Conservation (phyloP, 1,284 basidiomycete genomes). For the Omphalotus olearius region DNA sequence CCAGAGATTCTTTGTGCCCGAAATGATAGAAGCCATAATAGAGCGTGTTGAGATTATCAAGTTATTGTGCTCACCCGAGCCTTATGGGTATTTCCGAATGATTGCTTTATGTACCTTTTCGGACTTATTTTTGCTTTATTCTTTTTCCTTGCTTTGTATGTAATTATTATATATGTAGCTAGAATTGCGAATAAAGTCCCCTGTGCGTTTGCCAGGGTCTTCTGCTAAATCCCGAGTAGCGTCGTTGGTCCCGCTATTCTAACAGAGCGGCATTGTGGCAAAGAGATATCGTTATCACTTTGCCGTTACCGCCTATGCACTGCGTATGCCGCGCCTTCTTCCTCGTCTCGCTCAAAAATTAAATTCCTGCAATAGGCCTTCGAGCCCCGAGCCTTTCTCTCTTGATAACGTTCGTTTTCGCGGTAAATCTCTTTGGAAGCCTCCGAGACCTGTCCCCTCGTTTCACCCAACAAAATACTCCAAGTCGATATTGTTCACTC, state of each 20-base stretch:
- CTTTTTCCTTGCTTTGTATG: no score
- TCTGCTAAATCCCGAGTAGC: no score
- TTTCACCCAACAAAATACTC: constrained; percentile 38
- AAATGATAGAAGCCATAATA: constrained; percentile 23
- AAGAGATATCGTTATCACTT: background rate
- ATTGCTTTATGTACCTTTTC: no score
- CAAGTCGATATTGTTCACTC: constrained; percentile 54
- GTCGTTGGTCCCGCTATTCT: no score
- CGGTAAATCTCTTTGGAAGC: constrained; percentile 40
- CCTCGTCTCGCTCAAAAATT: constrained; percentile 14
- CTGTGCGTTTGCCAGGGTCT: no score
- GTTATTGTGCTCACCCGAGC: no score
- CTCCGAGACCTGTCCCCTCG: constrained; percentile 35
- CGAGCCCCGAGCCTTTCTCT: constrained; percentile 9
- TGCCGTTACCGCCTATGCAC: no score
- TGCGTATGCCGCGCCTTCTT: constrained; percentile 13
- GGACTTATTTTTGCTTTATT: no score
- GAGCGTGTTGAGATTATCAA: no score
- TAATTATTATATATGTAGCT: no score
- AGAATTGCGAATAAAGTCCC: no score
- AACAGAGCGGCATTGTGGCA: background rate
- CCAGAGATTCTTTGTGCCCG: constrained; percentile 33
- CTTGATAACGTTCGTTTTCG: constrained; percentile 17
- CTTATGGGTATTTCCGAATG: no score
- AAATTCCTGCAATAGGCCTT: background rate